A percentile compares a stretch with the other conserved stretches of the same genome.
These are phyloP conservation scores for Coprinopsis sp. DNA, from an alignment of 768 basidiomycete species.

Conservation along the genomic window DNA sequence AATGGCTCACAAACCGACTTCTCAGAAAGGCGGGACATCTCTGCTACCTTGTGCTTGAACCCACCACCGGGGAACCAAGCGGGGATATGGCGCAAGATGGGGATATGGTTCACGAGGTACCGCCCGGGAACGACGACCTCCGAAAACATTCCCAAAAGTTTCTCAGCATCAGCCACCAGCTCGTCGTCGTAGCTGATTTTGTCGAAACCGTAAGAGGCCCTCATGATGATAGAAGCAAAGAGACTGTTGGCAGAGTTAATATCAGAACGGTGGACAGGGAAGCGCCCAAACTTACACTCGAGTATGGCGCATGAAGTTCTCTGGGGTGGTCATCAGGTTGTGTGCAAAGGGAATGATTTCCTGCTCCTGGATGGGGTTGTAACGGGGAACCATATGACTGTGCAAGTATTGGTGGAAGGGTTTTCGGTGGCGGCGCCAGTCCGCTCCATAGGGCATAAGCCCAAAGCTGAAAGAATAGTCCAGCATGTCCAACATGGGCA, in stretches of 20 bases:
- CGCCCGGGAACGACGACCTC: constrained; percentile 7
- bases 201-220: constrained; percentile 7
- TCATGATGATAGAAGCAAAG: constrained; percentile 3
- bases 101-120: constrained; percentile 16
- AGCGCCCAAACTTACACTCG: constrained; percentile 5
- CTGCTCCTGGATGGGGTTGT: constrained; percentile 14
- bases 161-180: constrained; percentile 5
- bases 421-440: constrained; percentile 21
- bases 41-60: constrained; percentile 33
- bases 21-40: neutral
- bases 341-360: constrained; percentile 26
- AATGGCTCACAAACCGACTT: constrained; percentile 3
- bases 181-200: neutral
- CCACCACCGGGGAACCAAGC: constrained; percentile 44
- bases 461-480: constrained; percentile 12
- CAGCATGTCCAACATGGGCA: constrained; percentile 12
- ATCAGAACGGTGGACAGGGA: neutral
- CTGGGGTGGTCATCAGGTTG: constrained; percentile 23
- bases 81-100: constrained; percentile 37
- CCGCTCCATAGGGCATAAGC: constrained; percentile 20
- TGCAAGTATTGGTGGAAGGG: constrained; percentile 25
- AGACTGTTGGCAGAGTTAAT: neutral
- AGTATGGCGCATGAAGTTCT: constrained; percentile 21
- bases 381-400: constrained; percentile 8
- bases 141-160: neutral